A percentile compares a stretch with the other conserved stretches of the same genome.
Conservation (phyloP, 768 basidiomycete genomes). For the Pleurotus tuber-regium region DNA sequence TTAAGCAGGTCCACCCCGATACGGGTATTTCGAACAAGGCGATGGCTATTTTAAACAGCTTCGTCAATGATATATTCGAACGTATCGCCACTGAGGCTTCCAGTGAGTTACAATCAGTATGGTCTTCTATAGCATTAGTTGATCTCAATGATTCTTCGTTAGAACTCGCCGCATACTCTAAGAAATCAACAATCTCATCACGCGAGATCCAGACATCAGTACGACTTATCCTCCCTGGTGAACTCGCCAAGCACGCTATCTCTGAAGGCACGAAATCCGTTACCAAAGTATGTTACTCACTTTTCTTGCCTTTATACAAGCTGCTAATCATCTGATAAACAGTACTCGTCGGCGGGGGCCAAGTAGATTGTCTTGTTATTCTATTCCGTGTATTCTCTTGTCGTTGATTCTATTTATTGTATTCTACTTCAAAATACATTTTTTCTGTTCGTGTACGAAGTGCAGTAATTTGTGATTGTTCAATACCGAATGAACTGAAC, state of each 20-base stretch:
- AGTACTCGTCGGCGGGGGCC: constrained; percentile 15
- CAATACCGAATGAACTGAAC: neutral
- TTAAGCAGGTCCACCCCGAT: constrained; percentile 92
- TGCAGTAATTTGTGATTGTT: too few species aligned
- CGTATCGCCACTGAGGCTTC: constrained; percentile 92
- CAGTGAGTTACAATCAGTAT: constrained; percentile 46
- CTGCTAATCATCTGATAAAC: neutral
- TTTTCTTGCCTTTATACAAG: neutral
- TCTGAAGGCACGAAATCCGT: constrained; percentile 17
- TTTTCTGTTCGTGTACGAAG: too few species aligned
- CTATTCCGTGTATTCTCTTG: constrained; percentile 1
- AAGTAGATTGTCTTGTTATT: constrained; percentile 7
- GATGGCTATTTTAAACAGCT: constrained; percentile 81
- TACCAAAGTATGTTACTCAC: constrained; percentile 10
- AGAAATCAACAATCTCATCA: constrained; percentile 98
- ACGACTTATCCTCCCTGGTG: constrained; percentile 93
- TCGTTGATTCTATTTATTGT: constrained; percentile 8
- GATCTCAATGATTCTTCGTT: too few species aligned
- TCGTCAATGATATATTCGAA: constrained; percentile 81
- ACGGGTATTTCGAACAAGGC: constrained; percentile 93
- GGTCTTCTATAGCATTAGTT: too few species aligned
- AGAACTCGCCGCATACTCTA: constrained; percentile 97
- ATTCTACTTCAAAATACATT: constrained; percentile 3
- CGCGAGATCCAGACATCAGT: constrained; percentile 98
- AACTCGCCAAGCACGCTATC: constrained; percentile 43